Conservation (phyloP, 805 yeast genomes). For the Yamadazyma endophytica region DNA sequence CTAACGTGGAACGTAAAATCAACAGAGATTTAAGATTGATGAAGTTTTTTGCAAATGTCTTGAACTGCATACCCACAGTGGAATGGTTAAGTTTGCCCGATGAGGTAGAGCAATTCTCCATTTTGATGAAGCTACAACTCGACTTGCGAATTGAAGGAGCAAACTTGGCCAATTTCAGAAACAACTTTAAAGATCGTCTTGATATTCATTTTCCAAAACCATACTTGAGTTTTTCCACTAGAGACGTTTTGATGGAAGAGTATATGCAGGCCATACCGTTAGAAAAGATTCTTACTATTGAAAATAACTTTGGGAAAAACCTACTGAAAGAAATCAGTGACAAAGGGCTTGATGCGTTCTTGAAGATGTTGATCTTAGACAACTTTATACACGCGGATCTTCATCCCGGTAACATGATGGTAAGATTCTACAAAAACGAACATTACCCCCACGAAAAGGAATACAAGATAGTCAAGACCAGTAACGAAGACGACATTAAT, state of each 20-base stretch:
- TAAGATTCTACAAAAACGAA: constrained; percentile 58
- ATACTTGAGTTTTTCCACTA: constrained; percentile 56
- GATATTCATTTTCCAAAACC: constrained; percentile 83
- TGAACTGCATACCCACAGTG: constrained; percentile 84
- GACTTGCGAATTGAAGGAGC: constrained; percentile 88
- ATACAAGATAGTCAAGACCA: constrained; percentile 37
- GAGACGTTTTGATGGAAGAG: constrained; percentile 81
- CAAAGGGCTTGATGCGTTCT: constrained; percentile 83
- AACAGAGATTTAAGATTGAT: constrained; percentile 80
- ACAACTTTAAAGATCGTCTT: constrained; percentile 53
- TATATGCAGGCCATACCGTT: constrained; percentile 79
- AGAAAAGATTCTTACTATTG: constrained; percentile 57
- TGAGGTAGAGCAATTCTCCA: constrained; percentile 84
- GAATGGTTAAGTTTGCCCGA: constrained; percentile 96
- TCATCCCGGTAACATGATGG: constrained; percentile 94
- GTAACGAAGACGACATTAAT: constrained; percentile 44
- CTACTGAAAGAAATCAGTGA: constrained; percentile 70
- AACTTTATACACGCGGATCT: constrained; percentile 95
- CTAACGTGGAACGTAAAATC: constrained; percentile 68
- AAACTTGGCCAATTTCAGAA: constrained; percentile 67
- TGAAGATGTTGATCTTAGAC: constrained; percentile 88
- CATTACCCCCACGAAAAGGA: constrained; percentile 38
- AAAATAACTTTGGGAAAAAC: constrained; percentile 41
- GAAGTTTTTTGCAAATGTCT: constrained; percentile 68
- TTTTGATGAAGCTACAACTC: constrained; percentile 82